Evolutionary conservation across 768 basidiomycete genomes (phyloP).

Genomic region (Tricholoma terreum): DNA sequence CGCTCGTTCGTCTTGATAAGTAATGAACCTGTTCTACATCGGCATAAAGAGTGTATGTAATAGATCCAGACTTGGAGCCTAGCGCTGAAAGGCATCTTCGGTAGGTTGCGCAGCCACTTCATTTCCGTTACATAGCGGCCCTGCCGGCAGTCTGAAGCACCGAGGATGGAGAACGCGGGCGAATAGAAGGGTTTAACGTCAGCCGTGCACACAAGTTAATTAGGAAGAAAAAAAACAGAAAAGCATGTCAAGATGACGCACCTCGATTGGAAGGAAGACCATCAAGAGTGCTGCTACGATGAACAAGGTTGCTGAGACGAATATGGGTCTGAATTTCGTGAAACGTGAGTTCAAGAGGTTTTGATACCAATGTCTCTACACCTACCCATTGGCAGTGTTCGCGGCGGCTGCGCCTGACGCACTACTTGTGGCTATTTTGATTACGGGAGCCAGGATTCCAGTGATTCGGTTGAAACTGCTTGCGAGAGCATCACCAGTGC

Average conservation of each 20-base stretch:
- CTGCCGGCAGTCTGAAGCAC: conserved; percentile 28
- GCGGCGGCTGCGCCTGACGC: conserved; percentile 23
- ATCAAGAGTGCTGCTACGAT: conserved; percentile 38
- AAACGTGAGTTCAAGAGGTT: background rate
- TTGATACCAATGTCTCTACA: background rate
- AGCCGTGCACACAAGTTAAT: background rate
- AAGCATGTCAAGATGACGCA: conserved; percentile 16
- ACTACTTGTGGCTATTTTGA: conserved; percentile 44
- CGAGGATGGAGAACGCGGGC: too few species aligned
- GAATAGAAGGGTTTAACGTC: background rate
- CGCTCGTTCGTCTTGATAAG: too few species aligned
- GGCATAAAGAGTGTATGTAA: too few species aligned
- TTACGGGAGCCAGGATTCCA: conserved; percentile 46
- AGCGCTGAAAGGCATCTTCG: too few species aligned
- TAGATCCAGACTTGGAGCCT: too few species aligned
- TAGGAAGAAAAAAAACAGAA: background rate
- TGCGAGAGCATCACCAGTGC: conserved; percentile 50
- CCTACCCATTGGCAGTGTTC: conserved; percentile 35
- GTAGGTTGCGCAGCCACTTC: too few species aligned
- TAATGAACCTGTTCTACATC: too few species aligned
- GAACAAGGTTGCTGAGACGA: conserved; percentile 46
- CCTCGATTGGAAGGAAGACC: conserved; percentile 48
- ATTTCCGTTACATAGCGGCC: conserved; percentile 26
- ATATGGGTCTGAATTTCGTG: conserved; percentile 35
- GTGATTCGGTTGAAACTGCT: conserved; percentile 47